Evolutionary conservation across 805 yeast genomes (phyloP), one percentile per base, ranked within the genome.

Genomic region (Metschnikowia continentalis): DNA sequence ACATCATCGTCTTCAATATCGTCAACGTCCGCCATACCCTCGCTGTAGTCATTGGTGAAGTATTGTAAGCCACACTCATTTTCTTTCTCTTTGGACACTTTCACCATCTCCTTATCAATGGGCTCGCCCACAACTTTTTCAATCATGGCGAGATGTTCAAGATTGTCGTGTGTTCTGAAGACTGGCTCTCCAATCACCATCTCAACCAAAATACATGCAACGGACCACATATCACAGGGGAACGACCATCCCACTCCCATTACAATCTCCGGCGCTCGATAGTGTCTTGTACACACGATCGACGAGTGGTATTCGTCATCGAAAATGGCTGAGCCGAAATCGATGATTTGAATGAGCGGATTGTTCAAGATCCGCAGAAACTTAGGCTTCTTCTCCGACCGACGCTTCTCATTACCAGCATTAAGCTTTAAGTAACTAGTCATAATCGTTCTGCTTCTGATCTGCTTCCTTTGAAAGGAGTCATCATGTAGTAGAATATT

Each of bases 171-270:
- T 0, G 98, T 94, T 58, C 89, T 90, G 69, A 92, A 94, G 22
- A 94, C 71, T 0, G 97, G 96, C 62, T 90, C 96, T 26, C 99
- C 99, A 17, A 95, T 89, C 36, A 88, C 84, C 46, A 94, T 70
- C 69, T 94, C 99, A 8, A 90, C 91, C 35, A 94, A 70, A 14
- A 94, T 89, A 67, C 98, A 92, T 1, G 97, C 99, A 41, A 94
- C 77, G 1, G 96, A 88, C 99, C 99, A 94, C 72, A 92, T 74
- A 66, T 94, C 99, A 67, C 98, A 92, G 1, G 97, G 96, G 60
- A 80, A 90, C 6, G 96, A 87, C 98, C 99, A 94, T 17, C 97
- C 97, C n/a, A 81, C 77, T 1, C 97, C 97, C 32, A 94, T 70
- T 1, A 92, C 90, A 55, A 94, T 90, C 66, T 94, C 99, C 0